Evolutionary conservation across 192 early-diverging fungal genomes (phyloP), one percentile per base, ranked within the genome.

Genomic region (Backusella circina): DNA sequence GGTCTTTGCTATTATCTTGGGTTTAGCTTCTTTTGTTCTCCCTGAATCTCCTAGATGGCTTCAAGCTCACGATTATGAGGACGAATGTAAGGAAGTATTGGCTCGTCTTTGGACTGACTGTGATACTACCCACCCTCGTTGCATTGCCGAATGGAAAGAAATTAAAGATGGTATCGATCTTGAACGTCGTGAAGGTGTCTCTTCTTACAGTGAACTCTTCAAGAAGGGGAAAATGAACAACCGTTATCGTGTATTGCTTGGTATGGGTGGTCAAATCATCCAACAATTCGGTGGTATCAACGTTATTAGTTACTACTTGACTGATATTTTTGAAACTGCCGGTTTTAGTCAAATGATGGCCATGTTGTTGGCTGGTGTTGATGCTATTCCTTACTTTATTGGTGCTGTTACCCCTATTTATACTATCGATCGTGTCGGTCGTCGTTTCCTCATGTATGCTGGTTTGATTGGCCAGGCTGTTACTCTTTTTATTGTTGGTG

Each of bases 21-120:
- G 91, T 30, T 13, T 85, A 35, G 71, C 87, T 38, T 90, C 90
- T 79, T 65, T 85, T 23, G 86, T 93, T 73, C 86, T 95, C 82
- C 93, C 93, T 23, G 90, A 88, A 72, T 91, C 92, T 10, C 91
- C 92, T 9, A 90, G 92, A 74, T 93, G 92, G 92, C 82, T 93
- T n/a, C 47, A 67, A 21, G n/a, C 77, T 18, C 37, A 78, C 12
- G 77, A 73, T n/a, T 72, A 37, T 5, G 65, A 78, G 26, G 71
- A 78, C 3, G 71, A 68, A 39, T 71, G 71, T 16, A 78, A 78
- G 36, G 65, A 68, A 16, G 66, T 78, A 2, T 57, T 78, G 38
- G 71, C 77, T 35, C 41, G 72, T 37, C 44, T 78, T 23, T 78
- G 70, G 71, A 30, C 77, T 26, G 61, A 78, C 36, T 65, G 66